Percentiles rank a stretch among this genome's conserved stretches.
Conservation (phyloP, 495 filamentous ascomycete genomes). For the Neurospora sublineolata region DNA sequence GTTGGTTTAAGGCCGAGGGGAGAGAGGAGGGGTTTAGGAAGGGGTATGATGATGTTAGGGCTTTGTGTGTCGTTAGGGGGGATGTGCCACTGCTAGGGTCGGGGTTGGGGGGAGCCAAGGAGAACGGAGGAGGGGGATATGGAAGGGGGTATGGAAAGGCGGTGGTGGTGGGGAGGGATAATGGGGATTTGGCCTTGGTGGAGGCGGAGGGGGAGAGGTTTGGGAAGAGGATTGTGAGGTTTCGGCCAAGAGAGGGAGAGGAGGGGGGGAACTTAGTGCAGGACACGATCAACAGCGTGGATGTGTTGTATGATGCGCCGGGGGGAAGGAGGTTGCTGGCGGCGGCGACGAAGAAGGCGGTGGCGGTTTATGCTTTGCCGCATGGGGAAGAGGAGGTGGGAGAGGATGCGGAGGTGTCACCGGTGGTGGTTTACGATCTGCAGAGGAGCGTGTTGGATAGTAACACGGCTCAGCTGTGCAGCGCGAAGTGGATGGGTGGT, state of each 20-base stretch:
- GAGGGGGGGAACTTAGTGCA: slow-evolving; percentile 1
- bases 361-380: slow-evolving; percentile 21
- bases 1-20: slow-evolving; percentile 23
- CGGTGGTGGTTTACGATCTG: slow-evolving; percentile 13
- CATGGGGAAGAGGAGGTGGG: not conserved
- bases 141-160: slow-evolving; percentile 11
- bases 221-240: slow-evolving; percentile 20
- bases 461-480: slow-evolving; percentile 10
- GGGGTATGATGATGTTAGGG: slow-evolving; percentile 32
- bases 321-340: slow-evolving; percentile 7
- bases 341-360: slow-evolving; percentile 17
- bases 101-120: not conserved
- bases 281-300: slow-evolving; percentile 25
- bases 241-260: slow-evolving; percentile 4
- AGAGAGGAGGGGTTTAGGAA: slow-evolving; percentile 13
- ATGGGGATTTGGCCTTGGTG: slow-evolving; percentile 28
- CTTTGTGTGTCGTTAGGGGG: slow-evolving; percentile 22
- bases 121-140: not conserved
- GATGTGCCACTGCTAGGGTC: not conserved
- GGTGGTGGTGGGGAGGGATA: slow-evolving; percentile 31
- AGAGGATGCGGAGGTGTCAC: slow-evolving; percentile 5
- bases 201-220: slow-evolving; percentile 24
- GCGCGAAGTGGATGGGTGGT: slow-evolving; percentile 26
- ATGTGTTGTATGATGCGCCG: slow-evolving; percentile 10
- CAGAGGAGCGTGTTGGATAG: not conserved